Percentiles rank a stretch among this genome's conserved stretches.
Conservation (phyloP, 768 basidiomycete species). For the Fibroporia radiculosa region DNA sequence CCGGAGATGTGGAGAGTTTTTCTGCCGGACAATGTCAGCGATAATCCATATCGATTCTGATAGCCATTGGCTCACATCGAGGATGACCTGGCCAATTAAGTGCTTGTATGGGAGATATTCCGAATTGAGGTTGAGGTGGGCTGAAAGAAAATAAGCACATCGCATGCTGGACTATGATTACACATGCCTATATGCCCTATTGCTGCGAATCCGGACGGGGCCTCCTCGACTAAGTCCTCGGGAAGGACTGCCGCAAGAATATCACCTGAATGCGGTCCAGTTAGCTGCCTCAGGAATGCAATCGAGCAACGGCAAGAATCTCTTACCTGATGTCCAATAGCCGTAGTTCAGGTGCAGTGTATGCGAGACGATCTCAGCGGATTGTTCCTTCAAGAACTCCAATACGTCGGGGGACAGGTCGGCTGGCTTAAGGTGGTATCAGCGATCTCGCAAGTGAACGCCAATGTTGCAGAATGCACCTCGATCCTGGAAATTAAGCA, state of each 20-base stretch:
- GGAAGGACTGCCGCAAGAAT: conserved; percentile 80
- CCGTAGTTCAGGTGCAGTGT: conserved; percentile 67
- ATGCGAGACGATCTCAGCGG: conserved; percentile 49
- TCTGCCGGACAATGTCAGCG: conserved; percentile 38
- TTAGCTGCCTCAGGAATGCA: not conserved
- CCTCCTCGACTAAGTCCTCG: conserved; percentile 63
- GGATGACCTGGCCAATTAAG: conserved; percentile 84
- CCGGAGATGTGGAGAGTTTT: conserved; percentile 63
- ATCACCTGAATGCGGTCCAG: conserved; percentile 47
- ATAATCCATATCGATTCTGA: not conserved
- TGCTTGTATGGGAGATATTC: conserved; percentile 90
- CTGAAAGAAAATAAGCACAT: conserved; percentile 29
- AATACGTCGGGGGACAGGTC: conserved; percentile 51
- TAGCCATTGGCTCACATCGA: conserved; percentile 57
- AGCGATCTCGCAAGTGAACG: conserved; percentile 15
- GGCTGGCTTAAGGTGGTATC: conserved; percentile 45
- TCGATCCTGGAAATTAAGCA: conserved; percentile 55
- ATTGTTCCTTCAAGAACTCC: conserved; percentile 48
- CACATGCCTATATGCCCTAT: conserved; percentile 84
- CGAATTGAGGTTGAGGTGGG: conserved; percentile 84
- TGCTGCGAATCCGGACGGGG: conserved; percentile 81
- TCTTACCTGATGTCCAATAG: conserved; percentile 85
- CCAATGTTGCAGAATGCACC: conserved; percentile 29
- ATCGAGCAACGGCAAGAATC: too few relatives aligned
- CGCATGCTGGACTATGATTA: conserved; percentile 1